Evolutionary conservation across 805 yeast genomes (phyloP).

Genomic region (Cyberlindnera nakhonratchasimensis): DNA sequence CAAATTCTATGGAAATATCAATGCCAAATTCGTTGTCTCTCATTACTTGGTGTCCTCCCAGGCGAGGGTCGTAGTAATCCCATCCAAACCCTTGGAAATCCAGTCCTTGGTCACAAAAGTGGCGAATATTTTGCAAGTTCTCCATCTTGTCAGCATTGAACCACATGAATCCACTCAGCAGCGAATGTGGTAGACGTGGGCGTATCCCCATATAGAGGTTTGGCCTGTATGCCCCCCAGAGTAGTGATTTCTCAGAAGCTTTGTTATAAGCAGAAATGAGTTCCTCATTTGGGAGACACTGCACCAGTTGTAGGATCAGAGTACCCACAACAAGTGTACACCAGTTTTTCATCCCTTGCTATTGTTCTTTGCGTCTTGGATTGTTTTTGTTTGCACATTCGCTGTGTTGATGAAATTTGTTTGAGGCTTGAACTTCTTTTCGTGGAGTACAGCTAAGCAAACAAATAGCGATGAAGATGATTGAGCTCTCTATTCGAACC

Average conservation of each 20-base stretch:
- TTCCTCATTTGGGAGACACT: neutral
- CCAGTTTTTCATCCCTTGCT: neutral
- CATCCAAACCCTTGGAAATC: constrained; percentile 75
- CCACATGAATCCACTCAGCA: constrained; percentile 87
- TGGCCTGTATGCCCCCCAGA: constrained; percentile 95
- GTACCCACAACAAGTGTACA: neutral
- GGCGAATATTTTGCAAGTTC: constrained; percentile 59
- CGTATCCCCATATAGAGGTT: constrained; percentile 82
- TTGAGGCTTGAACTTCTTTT: no score
- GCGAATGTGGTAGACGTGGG: constrained; percentile 74
- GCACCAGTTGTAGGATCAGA: neutral
- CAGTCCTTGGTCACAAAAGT: constrained; percentile 71
- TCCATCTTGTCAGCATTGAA: constrained; percentile 57
- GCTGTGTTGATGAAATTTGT: neutral
- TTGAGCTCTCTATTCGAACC: no score
- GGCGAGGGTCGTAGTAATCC: constrained; percentile 82
- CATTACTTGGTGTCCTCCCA: constrained; percentile 79
- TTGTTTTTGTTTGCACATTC: neutral
- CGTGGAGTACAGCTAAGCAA: no score
- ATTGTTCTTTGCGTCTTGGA: neutral
- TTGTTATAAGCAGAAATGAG: constrained; percentile 26
- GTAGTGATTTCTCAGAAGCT: constrained; percentile 46
- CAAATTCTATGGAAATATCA: constrained; percentile 65
- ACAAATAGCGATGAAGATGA: no score
- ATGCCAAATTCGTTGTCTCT: constrained; percentile 63